Percentiles rank a stretch among this genome's conserved stretches.
Conservation (phyloP, 179 eudicot genomes). For the Dionaea muscipula region DNA sequence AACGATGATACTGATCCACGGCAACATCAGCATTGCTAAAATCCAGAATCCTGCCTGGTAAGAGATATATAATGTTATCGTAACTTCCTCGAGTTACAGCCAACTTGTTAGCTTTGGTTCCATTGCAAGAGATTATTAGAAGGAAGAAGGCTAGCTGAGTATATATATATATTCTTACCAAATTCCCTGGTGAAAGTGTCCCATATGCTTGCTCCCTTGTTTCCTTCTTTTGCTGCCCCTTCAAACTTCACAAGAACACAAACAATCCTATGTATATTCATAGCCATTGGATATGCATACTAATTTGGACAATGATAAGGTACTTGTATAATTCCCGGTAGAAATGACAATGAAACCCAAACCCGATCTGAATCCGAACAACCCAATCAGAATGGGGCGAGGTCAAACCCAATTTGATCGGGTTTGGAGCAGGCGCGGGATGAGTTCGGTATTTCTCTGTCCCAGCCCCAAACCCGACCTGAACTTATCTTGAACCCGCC, state of each 20-base stretch:
- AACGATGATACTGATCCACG: slow-evolving; percentile 96
- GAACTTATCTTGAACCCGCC: too few species aligned
- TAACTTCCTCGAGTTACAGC: background rate
- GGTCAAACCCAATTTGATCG: too few species aligned
- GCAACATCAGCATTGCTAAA: slow-evolving; percentile 80
- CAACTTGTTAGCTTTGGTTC: too few species aligned
- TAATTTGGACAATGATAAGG: too few species aligned
- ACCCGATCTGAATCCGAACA: too few species aligned
- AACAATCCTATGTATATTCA: background rate
- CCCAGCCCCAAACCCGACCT: too few species aligned
- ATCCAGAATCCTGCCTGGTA: slow-evolving; percentile 59
- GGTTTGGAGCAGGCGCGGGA: too few species aligned
- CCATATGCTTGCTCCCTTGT: slow-evolving; percentile 83
- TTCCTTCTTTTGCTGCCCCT: slow-evolving; percentile 94
- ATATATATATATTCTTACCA: slow-evolving; percentile 22
- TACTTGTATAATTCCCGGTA: too few species aligned
- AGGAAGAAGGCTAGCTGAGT: background rate
- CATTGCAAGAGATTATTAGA: background rate
- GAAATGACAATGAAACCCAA: too few species aligned
- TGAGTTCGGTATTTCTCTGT: too few species aligned
- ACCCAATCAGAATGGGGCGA: too few species aligned
- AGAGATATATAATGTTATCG: background rate
- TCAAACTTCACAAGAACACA: slow-evolving; percentile 56
- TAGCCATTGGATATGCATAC: too few species aligned
- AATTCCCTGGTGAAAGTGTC: slow-evolving; percentile 58